Base-by-base conservation (phyloP, 2,329 filamentous ascomycete species). In the Fusarium sp. region DNA sequence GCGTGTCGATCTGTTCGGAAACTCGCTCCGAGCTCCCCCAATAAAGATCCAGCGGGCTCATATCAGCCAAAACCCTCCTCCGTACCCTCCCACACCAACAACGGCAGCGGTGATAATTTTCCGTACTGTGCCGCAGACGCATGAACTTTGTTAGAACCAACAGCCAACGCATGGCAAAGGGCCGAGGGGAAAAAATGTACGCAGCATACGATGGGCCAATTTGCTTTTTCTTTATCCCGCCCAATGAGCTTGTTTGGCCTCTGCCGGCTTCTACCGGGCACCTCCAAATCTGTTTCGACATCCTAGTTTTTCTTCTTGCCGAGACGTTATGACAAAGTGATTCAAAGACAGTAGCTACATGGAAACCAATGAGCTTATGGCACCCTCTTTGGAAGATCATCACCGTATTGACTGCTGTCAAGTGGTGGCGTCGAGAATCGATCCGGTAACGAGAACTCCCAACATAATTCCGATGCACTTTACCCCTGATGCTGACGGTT, bases 401-500 rank as follows among this genome's bases (percentile, higher is more conserved):
- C 3, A 17, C 34, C 17, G 9, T 17, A 17, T 17, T 17, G 34
- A 7, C 34, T 36, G 34, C 17, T 9, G 6, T 2, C 17, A 36
- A 36, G 19, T 19, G 17, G n/a, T 23, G 34, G 19, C 7, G 34
- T 36, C 28, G 15, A 34, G 4, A 9, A 10, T 8, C 20, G 40
- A 46, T 39, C 30, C 30, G 28, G 14, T 20, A 56, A 50, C 30
- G 20, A 47, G 17, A 10, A 5, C 12, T 23, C 28, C 24, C 26
- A 36, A 19, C 30, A 7, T 8, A 11, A 21, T 46, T 39, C 19
- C 20, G 23, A 43, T n/a, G 15, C 32, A 47, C 36, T 30, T 39
- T 55, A 44, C 57, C 58, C 64, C 58, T 64, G 23, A 47, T 38
- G n/a, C 46, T 40, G 19, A 40, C 48, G 49, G 26, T 24, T 67